Evolutionary conservation across 495 filamentous ascomycete species (phyloP).

Genomic region (Clohesyomyces aquaticus): DNA sequence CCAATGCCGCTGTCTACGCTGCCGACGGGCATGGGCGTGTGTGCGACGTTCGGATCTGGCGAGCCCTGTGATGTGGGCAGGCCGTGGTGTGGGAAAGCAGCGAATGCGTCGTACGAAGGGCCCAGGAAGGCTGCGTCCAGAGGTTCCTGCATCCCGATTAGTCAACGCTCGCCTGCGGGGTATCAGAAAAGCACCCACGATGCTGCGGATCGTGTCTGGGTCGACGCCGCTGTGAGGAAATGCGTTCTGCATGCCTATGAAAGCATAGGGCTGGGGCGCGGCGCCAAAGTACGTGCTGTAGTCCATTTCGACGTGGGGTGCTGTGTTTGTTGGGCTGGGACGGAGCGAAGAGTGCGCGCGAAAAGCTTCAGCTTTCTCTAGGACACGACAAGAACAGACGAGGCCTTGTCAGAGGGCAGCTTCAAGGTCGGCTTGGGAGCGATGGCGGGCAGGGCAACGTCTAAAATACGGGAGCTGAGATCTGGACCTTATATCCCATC

Average conservation of each 20-base stretch:
- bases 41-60: constrained; percentile 28
- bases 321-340: background rate
- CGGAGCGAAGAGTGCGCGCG: background rate
- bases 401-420: background rate
- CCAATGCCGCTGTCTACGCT: constrained; percentile 37
- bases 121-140: constrained; percentile 36
- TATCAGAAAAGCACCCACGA: constrained; percentile 27
- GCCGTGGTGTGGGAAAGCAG: constrained; percentile 16
- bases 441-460: constrained; percentile 15
- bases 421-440: constrained; percentile 12
- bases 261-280: constrained; percentile 58
- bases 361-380: background rate
- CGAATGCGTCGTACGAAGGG: constrained; percentile 37
- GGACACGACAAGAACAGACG: background rate
- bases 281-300: constrained; percentile 48
- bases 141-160: constrained; percentile 36
- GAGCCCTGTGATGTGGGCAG: constrained; percentile 33
- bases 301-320: constrained; percentile 26
- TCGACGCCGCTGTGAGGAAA: constrained; percentile 59
- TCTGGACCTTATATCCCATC: constrained; percentile 25
- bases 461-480: constrained; percentile 3
- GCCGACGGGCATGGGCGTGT: constrained; percentile 39
- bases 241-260: constrained; percentile 59
- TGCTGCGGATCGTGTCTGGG: constrained; percentile 37
- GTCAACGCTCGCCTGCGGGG: constrained; percentile 16